Conservation (phyloP, 2,329 filamentous ascomycete genomes). For the Verticillium tricorpus region DNA sequence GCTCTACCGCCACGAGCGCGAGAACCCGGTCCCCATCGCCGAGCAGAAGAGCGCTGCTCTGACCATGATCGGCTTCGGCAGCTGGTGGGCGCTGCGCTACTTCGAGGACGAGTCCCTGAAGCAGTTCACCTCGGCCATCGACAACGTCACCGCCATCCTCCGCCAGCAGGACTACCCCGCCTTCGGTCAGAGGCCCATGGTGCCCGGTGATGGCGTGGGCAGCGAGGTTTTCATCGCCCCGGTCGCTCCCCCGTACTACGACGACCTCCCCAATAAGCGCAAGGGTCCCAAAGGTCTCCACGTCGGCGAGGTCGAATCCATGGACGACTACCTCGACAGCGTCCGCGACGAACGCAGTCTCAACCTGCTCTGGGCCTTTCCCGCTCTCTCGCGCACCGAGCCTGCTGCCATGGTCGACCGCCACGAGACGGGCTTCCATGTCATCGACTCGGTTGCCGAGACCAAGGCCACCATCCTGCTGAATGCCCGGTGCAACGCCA, state of each 20-base stretch:
- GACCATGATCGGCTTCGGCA: slow-evolving; percentile 20
- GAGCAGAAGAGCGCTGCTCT: slow-evolving; percentile 16
- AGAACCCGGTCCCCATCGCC: slow-evolving; percentile 6
- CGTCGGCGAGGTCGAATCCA: slow-evolving; percentile 18
- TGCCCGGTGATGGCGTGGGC: slow-evolving; percentile 18
- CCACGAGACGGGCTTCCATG: slow-evolving; percentile 38
- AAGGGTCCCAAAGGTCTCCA: slow-evolving; percentile 17
- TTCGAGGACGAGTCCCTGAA: slow-evolving; percentile 9
- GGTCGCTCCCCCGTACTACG: slow-evolving; percentile 17
- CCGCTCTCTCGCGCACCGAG: slow-evolving; percentile 6
- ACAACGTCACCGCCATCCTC: slow-evolving; percentile 18
- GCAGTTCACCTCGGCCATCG: slow-evolving; percentile 14
- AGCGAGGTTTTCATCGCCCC: slow-evolving; percentile 24
- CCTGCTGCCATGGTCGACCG: slow-evolving; percentile 19
- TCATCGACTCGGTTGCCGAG: slow-evolving; percentile 33
- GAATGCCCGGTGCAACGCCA: slow-evolving; percentile 48
- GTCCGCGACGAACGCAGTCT: slow-evolving; percentile 13
- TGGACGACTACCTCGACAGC: slow-evolving; percentile 13
- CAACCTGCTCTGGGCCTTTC: slow-evolving; percentile 15
- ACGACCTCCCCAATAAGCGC: slow-evolving; percentile 1
- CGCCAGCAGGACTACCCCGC: slow-evolving; percentile 14
- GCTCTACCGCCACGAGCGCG: slow-evolving; percentile 16
- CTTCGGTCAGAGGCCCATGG: slow-evolving; percentile 17
- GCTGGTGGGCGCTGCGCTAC: slow-evolving; percentile 17
- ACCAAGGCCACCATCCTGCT: slow-evolving; percentile 44